phyloP scores from a whole-genome alignment of 2,329 filamentous ascomycete species.

The Fusarium bactridioides region DNA sequence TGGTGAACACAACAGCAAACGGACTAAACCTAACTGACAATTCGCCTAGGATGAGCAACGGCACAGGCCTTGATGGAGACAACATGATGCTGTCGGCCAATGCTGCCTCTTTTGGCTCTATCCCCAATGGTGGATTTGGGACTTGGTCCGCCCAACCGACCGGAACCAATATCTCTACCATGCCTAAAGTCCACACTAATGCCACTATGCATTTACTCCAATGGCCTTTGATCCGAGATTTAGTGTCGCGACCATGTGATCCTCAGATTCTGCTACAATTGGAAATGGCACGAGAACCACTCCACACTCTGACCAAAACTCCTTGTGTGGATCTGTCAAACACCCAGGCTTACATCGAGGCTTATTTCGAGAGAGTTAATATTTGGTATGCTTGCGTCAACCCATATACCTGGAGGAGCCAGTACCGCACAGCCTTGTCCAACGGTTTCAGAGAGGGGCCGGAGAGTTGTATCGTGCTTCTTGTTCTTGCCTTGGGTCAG shows the following conservation, averaged over 20 bases:
- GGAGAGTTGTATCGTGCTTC: conserved; percentile 82
- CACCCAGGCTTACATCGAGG: conserved; percentile 76
- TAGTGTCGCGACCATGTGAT: conserved; percentile 80
- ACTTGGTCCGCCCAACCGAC: conserved; percentile 70
- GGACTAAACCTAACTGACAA: conserved; percentile 66
- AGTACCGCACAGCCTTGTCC: conserved; percentile 78
- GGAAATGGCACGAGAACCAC: conserved; percentile 80
- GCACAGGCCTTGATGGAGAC: conserved; percentile 67
- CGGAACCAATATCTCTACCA: conserved; percentile 76
- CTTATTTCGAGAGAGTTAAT: conserved; percentile 83
- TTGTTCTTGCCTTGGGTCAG: conserved; percentile 80
- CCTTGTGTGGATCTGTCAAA: conserved; percentile 77
- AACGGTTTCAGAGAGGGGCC: conserved; percentile 80
- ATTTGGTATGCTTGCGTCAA: conserved; percentile 89
- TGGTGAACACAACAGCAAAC: conserved; percentile 60
- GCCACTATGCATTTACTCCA: conserved; percentile 80
- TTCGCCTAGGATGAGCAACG: conserved; percentile 71
- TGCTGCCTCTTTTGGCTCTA: conserved; percentile 58
- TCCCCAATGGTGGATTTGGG: conserved; percentile 71
- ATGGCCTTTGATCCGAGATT: conserved; percentile 80
- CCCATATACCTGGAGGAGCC: conserved; percentile 78
- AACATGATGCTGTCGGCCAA: conserved; percentile 55
- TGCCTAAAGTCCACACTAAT: conserved; percentile 86
- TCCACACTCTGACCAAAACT: conserved; percentile 70
- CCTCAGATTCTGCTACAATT: conserved; percentile 83